Conservation (phyloP, 768 basidiomycete species). For the Leccinum pellstonianum region DNA sequence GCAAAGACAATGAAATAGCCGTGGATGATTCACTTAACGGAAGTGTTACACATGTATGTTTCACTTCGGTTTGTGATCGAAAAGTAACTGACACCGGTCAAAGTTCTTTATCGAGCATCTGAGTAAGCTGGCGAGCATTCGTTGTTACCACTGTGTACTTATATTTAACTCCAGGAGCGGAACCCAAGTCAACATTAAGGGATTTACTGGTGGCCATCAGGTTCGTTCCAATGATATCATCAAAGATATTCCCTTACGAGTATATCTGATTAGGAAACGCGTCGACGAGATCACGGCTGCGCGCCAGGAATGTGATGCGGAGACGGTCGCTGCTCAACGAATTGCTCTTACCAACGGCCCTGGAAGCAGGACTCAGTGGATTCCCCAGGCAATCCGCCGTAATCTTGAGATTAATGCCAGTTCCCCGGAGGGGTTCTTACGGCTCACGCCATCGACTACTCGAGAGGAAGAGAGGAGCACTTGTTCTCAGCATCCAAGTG, state of each 20-base stretch:
- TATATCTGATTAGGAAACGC: conserved; percentile 8
- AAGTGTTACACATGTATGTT: conserved; percentile 24
- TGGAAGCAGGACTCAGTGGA: conserved; percentile 2
- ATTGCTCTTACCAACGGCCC: conserved; percentile 9
- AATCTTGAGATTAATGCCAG: conserved; percentile 12
- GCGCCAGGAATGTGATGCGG: conserved; percentile 13
- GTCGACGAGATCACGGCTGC: conserved; percentile 20
- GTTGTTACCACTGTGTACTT: not conserved
- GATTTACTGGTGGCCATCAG: conserved; percentile 24
- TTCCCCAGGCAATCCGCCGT: conserved; percentile 6
- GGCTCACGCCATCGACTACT: not conserved
- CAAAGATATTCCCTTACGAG: not conserved
- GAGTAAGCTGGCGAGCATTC: conserved; percentile 14
- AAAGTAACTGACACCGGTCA: conserved; percentile 1
- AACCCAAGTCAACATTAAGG: conserved; percentile 23
- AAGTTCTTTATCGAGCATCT: conserved; percentile 32
- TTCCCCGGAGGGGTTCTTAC: conserved; percentile 7
- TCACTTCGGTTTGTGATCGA: not conserved
- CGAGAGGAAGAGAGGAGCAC: not conserved
- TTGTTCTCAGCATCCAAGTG: conserved; percentile 22
- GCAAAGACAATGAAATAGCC: conserved; percentile 26
- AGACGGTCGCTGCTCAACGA: conserved; percentile 11
- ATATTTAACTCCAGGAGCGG: conserved; percentile 13
- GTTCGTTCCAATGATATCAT: conserved; percentile 12
- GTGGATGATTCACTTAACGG: conserved; percentile 18